These are phyloP conservation scores for Phialocephala sp. DNA, from an alignment of 2,329 filamentous ascomycete genomes.

Conservation along the genomic window DNA sequence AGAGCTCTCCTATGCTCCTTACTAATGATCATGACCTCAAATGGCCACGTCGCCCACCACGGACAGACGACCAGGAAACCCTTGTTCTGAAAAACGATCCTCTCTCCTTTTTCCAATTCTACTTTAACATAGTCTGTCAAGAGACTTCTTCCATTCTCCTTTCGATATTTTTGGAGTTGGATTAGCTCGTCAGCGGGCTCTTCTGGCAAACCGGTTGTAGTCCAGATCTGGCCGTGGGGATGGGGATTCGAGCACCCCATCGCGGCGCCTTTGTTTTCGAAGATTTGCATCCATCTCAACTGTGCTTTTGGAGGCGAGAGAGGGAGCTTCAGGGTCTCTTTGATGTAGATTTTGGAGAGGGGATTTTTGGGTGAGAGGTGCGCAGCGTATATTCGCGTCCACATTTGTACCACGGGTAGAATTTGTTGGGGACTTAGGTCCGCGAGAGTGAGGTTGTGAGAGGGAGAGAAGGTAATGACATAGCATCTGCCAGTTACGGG, in stretches of 20 bases:
- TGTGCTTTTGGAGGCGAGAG: slow-evolving; percentile 69
- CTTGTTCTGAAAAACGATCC: slow-evolving; percentile 87
- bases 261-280: slow-evolving; percentile 96
- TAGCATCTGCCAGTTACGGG: slow-evolving; percentile 95
- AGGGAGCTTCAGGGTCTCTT: slow-evolving; percentile 32
- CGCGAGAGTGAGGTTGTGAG: slow-evolving; percentile 89
- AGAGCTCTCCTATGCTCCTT: slow-evolving; percentile 85
- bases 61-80: slow-evolving; percentile 88
- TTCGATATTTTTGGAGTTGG: slow-evolving; percentile 79
- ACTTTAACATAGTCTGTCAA: slow-evolving; percentile 86
- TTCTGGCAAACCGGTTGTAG: slow-evolving; percentile 87
- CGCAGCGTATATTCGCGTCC: slow-evolving; percentile 87
- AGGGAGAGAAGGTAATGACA: slow-evolving; percentile 91
- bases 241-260: slow-evolving; percentile 99
- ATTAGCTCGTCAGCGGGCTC: slow-evolving; percentile 82
- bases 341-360: slow-evolving; percentile 53
- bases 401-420: slow-evolving; percentile 82
- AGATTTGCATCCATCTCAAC: slow-evolving; percentile 98
- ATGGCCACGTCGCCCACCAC: slow-evolving; percentile 98
- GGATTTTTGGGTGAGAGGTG: slow-evolving; percentile 78
- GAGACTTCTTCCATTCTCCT: slow-evolving; percentile 77
- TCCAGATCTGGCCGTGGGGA: slow-evolving; percentile 97
- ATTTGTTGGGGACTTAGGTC: slow-evolving; percentile 83
- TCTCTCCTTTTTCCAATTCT: slow-evolving; percentile 81
- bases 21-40: slow-evolving; percentile 88